Base-by-base conservation (phyloP, 164 flowering plant species). In the Magnolia kwangsiensis region DNA sequence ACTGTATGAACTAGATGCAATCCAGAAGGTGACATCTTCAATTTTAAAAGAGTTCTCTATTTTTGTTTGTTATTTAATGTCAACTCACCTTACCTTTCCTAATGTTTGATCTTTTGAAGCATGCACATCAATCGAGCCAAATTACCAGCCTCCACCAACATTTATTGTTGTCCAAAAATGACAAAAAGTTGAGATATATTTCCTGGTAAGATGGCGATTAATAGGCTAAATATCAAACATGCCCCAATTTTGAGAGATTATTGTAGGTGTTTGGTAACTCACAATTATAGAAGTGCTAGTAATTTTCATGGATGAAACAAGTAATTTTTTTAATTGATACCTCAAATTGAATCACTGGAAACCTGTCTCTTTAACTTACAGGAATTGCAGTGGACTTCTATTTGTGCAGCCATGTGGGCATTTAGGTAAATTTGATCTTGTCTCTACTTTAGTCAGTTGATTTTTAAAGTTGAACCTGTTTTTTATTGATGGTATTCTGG, bases 381-480 rank as follows among this genome's bases (percentile, higher is more conserved):
- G 96, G 96, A 55, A 92, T 94, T 6, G 94, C 90, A 18, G 96
- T 92, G 7, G 96, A 90, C 61, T 90, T 90, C 73, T 90, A 88
- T 23, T 84, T 90, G 8, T 90, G 93, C 76, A 88, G 91, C 70
- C 93, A 90, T 86, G 96, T 94, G 77, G 96, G 96, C 21, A 89
- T 90, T 67, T 90, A 92, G 88, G 96, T 90, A 77, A 69, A 27
- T 27, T 67, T 24, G 45, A 27, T 24, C 13, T 19, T 24, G 3
- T 31, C 50, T 18, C 7, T 16, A 19, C 7, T 50, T 23, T 24
- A 21, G 24, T n/a, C 14, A n/a, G 13, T 13, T 63, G 27, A 18
- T 64, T 49, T 50, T 14, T 21, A 8, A 55, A 23, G 18, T 29
- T 59, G 51, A 7, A 7, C 2, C 4, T 63, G 49, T 65, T 10